Conservation (phyloP, 768 basidiomycete species). For the Hortiboletus campestris region DNA sequence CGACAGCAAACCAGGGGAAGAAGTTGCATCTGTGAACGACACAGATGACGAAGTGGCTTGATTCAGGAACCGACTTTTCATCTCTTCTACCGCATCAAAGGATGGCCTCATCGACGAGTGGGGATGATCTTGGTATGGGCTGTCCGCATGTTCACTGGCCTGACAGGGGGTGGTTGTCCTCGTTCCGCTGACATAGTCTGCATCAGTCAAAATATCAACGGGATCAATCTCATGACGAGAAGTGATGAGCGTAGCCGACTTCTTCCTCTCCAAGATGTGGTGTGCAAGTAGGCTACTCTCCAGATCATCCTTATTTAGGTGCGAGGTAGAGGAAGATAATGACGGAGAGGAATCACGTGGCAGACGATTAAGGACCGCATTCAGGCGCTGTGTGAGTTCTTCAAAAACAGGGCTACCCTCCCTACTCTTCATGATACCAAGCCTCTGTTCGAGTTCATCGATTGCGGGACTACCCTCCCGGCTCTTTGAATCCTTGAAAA, state of each 20-base stretch:
- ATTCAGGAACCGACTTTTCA: slow-evolving; percentile 56
- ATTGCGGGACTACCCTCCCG: slow-evolving; percentile 59
- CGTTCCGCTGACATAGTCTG: slow-evolving; percentile 11
- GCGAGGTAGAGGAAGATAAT: slow-evolving; percentile 23
- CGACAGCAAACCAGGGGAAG: slow-evolving; percentile 15
- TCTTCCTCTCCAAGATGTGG: slow-evolving; percentile 22
- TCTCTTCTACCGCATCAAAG: slow-evolving; percentile 56
- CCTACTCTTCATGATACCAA: slow-evolving; percentile 54
- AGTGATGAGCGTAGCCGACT: slow-evolving; percentile 9
- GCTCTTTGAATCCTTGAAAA: slow-evolving; percentile 41
- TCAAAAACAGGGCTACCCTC: slow-evolving; percentile 55
- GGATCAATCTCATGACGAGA: slow-evolving; percentile 4
- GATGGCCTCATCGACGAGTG: slow-evolving; percentile 30
- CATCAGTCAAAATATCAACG: neutral
- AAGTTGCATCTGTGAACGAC: slow-evolving; percentile 16
- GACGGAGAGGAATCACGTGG: slow-evolving; percentile 29
- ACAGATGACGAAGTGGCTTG: slow-evolving; percentile 29
- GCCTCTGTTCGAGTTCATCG: slow-evolving; percentile 60
- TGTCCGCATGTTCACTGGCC: slow-evolving; percentile 7
- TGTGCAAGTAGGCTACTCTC: slow-evolving; percentile 30
- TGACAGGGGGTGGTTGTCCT: slow-evolving; percentile 10
- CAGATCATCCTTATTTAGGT: slow-evolving; percentile 14
- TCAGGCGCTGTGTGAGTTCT: slow-evolving; percentile 47
- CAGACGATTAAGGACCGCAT: slow-evolving; percentile 39
- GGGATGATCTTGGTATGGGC: slow-evolving; percentile 12